Evolutionary conservation across 176 grass and related monocot species (phyloP), one percentile per base, ranked within the genome.

Genomic region (Bromus sterilis): DNA sequence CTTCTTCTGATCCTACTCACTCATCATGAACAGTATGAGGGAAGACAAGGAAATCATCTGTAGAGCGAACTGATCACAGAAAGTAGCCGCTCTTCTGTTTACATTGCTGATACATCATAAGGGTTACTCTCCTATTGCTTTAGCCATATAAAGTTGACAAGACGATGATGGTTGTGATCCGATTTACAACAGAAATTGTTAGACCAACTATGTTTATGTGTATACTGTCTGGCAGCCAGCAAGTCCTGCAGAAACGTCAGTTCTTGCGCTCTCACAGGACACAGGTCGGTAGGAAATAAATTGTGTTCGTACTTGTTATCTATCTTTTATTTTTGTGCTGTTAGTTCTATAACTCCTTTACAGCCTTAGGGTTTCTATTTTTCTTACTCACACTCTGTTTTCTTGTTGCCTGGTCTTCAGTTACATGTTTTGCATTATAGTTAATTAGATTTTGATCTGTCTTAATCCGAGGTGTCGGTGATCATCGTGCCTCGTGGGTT

Each of bases 21-120:
- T 79, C 74, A 25, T 82, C 86, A 73, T 88, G 77, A 16, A 91
- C 84, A 71, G 84, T 95, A 23, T 79, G 94, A 34, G 86, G 87
- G 29, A 98, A 98, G 86, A 95, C 86, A 33, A 90, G 90, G 77
- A 98, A 95, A 78, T 56, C 93, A 86, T 93, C 88, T 88, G 72
- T 66, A 41, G 88, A 98, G 74, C 79, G 88, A 84, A 76, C 92
- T 89, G 88, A 98, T 77, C 88, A 84, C 37, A 93, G 92, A 86
- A 98, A 98, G 90, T 95, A 79, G 53, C 58, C 43, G 9, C 14
- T 81, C 72, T 76, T 81, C 18, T 37, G 25, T 51, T 75, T 80
- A 87, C 39, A 30, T 53, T 41, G 41, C 78, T 24, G 40, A 59
- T 84, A 79, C 43, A 64, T 15, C 30, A 16, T 64, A 29, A 34